Base-by-base conservation (phyloP, 2,329 filamentous ascomycete genomes). In the Paracoccidioides lutzii region DNA sequence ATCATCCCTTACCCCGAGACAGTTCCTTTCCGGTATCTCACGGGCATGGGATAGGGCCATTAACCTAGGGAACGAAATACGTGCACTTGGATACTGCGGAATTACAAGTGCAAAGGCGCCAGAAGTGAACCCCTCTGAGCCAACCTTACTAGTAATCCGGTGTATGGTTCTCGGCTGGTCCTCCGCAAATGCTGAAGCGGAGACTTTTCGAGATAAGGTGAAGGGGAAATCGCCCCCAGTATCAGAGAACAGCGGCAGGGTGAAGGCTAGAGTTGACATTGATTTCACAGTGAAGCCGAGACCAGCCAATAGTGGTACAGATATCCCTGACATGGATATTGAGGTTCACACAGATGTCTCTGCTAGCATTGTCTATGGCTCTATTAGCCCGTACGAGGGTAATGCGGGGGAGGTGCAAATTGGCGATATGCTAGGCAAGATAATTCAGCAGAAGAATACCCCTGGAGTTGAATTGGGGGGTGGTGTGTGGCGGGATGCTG, bases 11-110 rank as follows among this genome's bases (percentile, higher is more conserved):
- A 57, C 67, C 5, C 64, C 72, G 0, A 73, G 69, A 54, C 62
- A 69, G 30, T 62, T 76, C 28, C 65, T 76, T n/a, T 61, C 57
- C 30, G 71, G 72, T 52, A 65, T 76, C 15, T 71, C 72, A 7
- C 59, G 66, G 45, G 71, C 71, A n/a, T 76, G 74, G 74, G 65
- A 72, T 58, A 64, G 68, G 43, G 67, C 68, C 2, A 63, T 66
- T 46, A 66, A 63, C 4, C 63, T 75, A 6, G 69, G 73, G 52
- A 68, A 74, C 56, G 74, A 76, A 59, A 66, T 73, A 41, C 71
- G 70, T 50, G 67, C 73, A 61, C 67, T 76, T 12, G 70, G 68
- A 58, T 72, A 73, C 58, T 71, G 69, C 55, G 74, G 74, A 35
- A 68, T 75, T n/a, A 74, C 73, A 9, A 64, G 69, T 30, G 65